Conservation (phyloP, 2,329 filamentous ascomycete genomes). For the Endocalyx cinctus region DNA sequence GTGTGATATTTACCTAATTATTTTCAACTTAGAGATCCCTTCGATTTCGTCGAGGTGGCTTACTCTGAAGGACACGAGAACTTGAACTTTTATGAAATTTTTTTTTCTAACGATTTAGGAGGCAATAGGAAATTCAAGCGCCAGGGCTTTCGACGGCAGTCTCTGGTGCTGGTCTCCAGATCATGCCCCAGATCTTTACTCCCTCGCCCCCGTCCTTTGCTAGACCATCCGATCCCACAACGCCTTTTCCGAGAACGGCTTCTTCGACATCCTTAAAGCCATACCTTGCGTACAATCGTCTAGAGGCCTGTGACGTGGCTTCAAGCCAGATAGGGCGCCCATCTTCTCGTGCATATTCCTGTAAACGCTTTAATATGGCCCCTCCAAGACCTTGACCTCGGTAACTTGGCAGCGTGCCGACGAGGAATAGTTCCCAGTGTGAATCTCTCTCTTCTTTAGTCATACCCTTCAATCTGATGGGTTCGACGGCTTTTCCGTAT, state of each 20-base stretch:
- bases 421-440: constrained; percentile 9
- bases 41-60: no score
- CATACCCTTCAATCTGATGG: constrained; percentile 7
- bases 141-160: no score
- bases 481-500: constrained; percentile 4
- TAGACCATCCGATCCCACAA: constrained; percentile 6
- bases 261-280: constrained; percentile 11
- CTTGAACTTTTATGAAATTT: no score
- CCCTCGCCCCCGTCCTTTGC: constrained; percentile 8
- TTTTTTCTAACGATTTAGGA: no score
- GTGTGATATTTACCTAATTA: no score
- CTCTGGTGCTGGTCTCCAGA: constrained; percentile 10
- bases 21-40: no score
- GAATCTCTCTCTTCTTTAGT: constrained; percentile 5
- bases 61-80: no score
- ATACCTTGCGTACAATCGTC: constrained; percentile 6
- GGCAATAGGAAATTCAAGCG: no score
- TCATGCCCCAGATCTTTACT: constrained; percentile 9
- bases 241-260: constrained; percentile 5
- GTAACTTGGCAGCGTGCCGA: constrained; percentile 6
- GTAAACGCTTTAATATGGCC: constrained; percentile 6
- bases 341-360: constrained; percentile 3
- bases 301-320: constrained; percentile 6
- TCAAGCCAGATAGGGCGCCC: constrained; percentile 11
- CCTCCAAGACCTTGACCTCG: constrained; percentile 10